Base-by-base conservation (phyloP, 2,329 filamentous ascomycete genomes). In the Endocalyx cinctus region DNA sequence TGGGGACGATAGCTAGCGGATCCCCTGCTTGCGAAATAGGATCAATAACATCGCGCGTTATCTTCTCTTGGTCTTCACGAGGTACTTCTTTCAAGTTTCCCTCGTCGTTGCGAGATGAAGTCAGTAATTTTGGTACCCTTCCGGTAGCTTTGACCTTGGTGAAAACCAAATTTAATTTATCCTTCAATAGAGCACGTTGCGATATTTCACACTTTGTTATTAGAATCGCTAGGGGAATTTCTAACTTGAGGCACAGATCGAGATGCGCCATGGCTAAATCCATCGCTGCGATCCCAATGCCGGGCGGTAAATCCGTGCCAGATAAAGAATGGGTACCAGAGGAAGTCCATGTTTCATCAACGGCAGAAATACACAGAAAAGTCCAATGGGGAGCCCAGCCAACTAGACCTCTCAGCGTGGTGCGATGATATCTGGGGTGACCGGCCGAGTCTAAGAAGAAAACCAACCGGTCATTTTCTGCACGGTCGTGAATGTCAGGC, bases 371-470 rank as follows among this genome's bases (percentile, higher is more conserved):
- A 47, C 94, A 96, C 3, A 97, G 70, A 15, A 95, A 60, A 2
- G 86, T 88, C 82, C 92, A 98, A 55, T 97, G 88, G 7, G 92
- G 92, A 23, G 86, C 85, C 89, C 92, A 97, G 28, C 89, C 92
- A 43, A 98, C 74, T n/a, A 98, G 69, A 1, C 89, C 88, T 39
- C 90, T 78, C 33, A 97, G 69, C 3, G 87, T 90, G 5, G 90
- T 97, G 35, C 92, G 81, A 29, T 88, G 77, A 59, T 92, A 98
- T 27, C 88, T 79, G 23, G 89, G 83, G 44, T 94, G 86, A 0
- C 92, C 92, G 12, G 90, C 90, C 28, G 90, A 94, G 59, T 98
- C 92, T 1, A 88, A 87, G 6, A 97, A 69, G 46, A 96, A 89
- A 5, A 92, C 87, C 4, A 98, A 63, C 14, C 89, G 80, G 3